Base-by-base conservation (phyloP, 768 basidiomycete species). In the Lepiota venenata region DNA sequence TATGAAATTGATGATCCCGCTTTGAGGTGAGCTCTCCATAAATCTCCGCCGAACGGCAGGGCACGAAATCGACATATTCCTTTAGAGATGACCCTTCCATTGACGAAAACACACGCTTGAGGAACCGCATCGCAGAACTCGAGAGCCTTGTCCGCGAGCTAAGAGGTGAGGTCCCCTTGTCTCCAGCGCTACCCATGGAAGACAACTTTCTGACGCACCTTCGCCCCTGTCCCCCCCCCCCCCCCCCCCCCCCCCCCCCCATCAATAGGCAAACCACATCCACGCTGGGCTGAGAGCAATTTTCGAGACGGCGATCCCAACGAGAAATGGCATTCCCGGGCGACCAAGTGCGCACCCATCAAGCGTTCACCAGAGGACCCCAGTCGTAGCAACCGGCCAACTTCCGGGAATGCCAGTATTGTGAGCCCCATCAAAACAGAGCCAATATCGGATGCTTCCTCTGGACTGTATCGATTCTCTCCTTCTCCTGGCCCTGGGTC, bases 1-100 rank as follows among this genome's bases (percentile, higher is more conserved):
- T 96, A 96, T 61, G 93, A 96, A 65, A 89, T 95, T 59, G 93
- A 95, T 66, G 93, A 93, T 69, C 90, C 90, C 12, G 85, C 87
- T 9, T 71, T 88, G 36, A 79, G 88, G 91, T 89, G 59, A 54
- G 76, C 64, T 37, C 21, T 4, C 11, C 3, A 16, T n/a, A 16
- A 32, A 11, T 35, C 38, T 22, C 27, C 27, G n/a, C n/a, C 29
- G 11, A 10, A 22, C 11, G 25, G 5, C 18, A 15, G 58, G 50
- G 51, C 52, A 43, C 44, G 56, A 46, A 6, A 15, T n/a, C 16
- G 59, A 43, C 46, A 40, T 42, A 32, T 41, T 8, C 35, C 58
- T 45, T 36, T 68, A 91, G 91, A 68, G 90, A 93, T 65, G 91
- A 94, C 70, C 91, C 92, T 10, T 82, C 84, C 42, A 69, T 92